Evolutionary conservation across 257 asterid species (phyloP), one percentile per base, ranked within the genome.

Genomic region (Galeopsis tetrahit): DNA sequence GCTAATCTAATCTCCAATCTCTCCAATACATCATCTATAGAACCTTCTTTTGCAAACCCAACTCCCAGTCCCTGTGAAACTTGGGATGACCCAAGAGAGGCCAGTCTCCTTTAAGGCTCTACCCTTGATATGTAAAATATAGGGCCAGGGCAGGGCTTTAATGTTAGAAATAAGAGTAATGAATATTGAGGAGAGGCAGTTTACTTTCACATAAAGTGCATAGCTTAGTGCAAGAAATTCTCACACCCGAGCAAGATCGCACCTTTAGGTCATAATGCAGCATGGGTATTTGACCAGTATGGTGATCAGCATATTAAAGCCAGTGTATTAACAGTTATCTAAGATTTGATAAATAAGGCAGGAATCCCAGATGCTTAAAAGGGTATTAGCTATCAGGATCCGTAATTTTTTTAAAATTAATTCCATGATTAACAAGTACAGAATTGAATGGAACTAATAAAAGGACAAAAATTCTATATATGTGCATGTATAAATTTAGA

Each of bases 221-320:
- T 1, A 10, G n/a, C 57, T 63, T n/a, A 70, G 55, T 10, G 57
- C 68, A 49, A 48, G 64, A 64, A 68, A 61, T 44, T 43, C 72
- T 28, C 70, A 68, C 43, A 39, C 39, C 14, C 3, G 55, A 53
- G 42, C 40, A 53, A 55, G 42, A 55, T 13, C 14, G 14, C 60
- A 66, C 46, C 51, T 6, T 39, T 14, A n/a, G 33, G 67, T 51
- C 13, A 44, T 59, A 58, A 2, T 61, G 62, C 52, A 14, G 69
- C 61, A 33, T 48, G 15, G 13, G 46, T 11, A 14, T 70, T 57
- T 70, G 35, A 74, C 55, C 69, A 15, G 7, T 21, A 8, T 56
- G 63, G 39, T 56, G 14, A 56, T 56, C 6, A 2, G 14, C n/a
- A 63, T 63, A 62, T 34, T 63, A 13, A 38, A 36, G 14, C 31